Evolutionary conservation across 1,284 basidiomycete genomes (phyloP), one percentile per base, ranked within the genome.

Genomic region (Macrocystidia cucumis): DNA sequence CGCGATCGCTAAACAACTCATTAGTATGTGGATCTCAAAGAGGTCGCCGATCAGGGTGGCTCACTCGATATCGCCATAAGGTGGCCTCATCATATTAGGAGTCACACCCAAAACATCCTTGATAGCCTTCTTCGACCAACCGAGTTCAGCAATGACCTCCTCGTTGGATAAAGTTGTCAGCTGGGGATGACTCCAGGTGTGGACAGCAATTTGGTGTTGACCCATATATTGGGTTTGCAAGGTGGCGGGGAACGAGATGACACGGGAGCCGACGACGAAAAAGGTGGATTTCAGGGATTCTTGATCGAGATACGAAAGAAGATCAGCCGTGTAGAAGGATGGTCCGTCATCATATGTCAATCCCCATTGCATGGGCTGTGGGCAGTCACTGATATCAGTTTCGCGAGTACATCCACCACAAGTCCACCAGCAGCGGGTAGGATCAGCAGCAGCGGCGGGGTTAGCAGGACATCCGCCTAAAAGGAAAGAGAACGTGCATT

Each of bases 61-160:
- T 8, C 44, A 76, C 73, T 83, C 78, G 37, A 82, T 76, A 47
- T 83, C 80, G 43, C 79, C 78, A 44, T 60, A 81, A 9, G 78
- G 78, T 17, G 79, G 78, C 24, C 80, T 61, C 72, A 78, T 76
- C 56, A 65, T 72, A 39, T 67, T 69, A 9, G 80, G 80, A 1
- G 76, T 79, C 8, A 84, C 76, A 40, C 86, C 86, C 26, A 79
- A 59, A 20, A 80, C 69, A 52, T 89, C 84, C 51, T 79, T 77
- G 59, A 92, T 91, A 42, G 83, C 67, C 62, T 92, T 80, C 62
- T 74, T 85, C 20, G 81, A 75, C 88, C 89, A 92, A 5, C 82
- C 88, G 31, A 95, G 69, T 59, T 92, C 89, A 34, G 88, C 89
- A 34, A 93, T 88, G 48, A 92, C 80, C 54, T 89, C 58, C 41